Base-by-base conservation (phyloP, 371 early-diverging fungal genomes). In the Rhizomucor pusillus region DNA sequence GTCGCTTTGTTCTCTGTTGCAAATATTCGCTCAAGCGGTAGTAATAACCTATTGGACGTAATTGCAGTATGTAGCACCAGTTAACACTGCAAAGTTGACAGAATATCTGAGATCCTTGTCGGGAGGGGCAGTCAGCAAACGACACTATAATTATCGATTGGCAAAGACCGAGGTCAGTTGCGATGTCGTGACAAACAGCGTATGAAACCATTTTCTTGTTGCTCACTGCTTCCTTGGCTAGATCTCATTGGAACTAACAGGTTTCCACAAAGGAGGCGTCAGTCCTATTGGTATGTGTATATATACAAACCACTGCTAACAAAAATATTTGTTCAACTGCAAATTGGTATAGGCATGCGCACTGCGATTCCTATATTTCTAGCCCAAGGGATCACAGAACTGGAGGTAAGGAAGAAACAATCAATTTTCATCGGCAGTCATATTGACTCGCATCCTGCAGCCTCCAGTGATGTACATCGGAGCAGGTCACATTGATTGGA, bases 401-500 rank as follows among this genome's bases (percentile, higher is more conserved):
- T 90, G 14, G 54, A 82, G 54, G 79, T 77, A 73, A 47, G 67
- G 5, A 6, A 48, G 16, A 33, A 40, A 12, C 2, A 45, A 14
- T 5, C 47, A 3, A 13, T 5, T 7, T 52, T n/a, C 2, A 10
- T 55, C 19, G n/a, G 34, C 22, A 25, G 13, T 4, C 3, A 5
- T n/a, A n/a, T 51, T 5, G 29, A 12, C 9, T 45, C 23, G 7
- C 1, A 5, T 39, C n/a, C 40, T 50, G 11, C 37, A 82, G 77
- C 95, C 95, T 2, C 80, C 86, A 3, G 74, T 94, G 2, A 62
- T 92, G 14, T 92, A 76, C 59, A 70, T 94, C n/a, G 95, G 95
- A 20, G 92, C 89, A 29, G 95, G 95, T 0, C 90, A 94, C 67
- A 70, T 87, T 7, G 93, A 95, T 61, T 93, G 89, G 89, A 95